Base-by-base conservation (phyloP, 2,329 filamentous ascomycete species). In the Cercospora zeae-maydis region DNA sequence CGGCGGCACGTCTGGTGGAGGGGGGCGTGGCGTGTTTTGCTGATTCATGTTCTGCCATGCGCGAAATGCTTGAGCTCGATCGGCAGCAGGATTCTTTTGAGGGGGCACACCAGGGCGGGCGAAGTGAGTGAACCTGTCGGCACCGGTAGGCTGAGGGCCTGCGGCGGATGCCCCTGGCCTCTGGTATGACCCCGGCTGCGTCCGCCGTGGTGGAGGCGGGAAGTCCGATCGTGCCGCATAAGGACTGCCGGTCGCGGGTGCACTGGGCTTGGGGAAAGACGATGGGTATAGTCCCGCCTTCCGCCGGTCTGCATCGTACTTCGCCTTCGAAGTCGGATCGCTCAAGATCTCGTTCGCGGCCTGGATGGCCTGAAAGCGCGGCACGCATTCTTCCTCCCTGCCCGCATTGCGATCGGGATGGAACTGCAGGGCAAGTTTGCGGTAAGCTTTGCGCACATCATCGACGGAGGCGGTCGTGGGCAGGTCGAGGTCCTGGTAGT, bases 351-450 rank as follows among this genome's bases (percentile, higher is more conserved):
- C 92, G 73, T 96, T 88, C 21, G 92, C 92, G 4, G 89, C 86
- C 76, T 96, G 91, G 54, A 96, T 96, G 55, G 88, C 85, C 75
- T 96, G 90, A 72, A 96, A 96, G 72, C 91, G 90, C 33, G 88
- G 82, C 68, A 90, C 91, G 73, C 89, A 89, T 72, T 93, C 91
- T 62, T 85, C 78, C 77, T 96, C 92, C 72, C 85, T 86, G 57
- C 92, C 92, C 10, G 89, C 91, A 73, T 96, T 96, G 63, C 92
- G 88, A 75, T 96, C 92, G 7, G 92, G 92, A 73, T 96, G 92
- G 72, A 90, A 96, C 75, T 90, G 90, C 52, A 96, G 81, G 53
- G 92, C 92, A 72, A 96, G 84, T 76, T 92, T 92, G 69, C 89
- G 86, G 77, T 92, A 96, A 72, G 93, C 89, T 76, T 89, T 95